Evolutionary conservation across 495 filamentous ascomycete genomes (phyloP), one percentile per base, ranked within the genome.

Genomic region (Talaromyces liani): DNA sequence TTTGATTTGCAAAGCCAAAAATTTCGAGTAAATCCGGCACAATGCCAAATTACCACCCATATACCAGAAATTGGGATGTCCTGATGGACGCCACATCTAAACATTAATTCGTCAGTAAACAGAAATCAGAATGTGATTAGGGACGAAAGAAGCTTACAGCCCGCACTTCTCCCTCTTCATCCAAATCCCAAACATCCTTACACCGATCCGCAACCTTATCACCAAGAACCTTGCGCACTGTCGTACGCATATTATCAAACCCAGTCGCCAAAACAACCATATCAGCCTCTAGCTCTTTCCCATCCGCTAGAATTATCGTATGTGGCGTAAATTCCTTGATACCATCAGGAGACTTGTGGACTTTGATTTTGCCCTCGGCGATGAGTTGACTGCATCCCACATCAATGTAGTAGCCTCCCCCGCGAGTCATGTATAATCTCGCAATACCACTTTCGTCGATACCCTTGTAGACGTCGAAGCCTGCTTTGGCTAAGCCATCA

Each of bases 211-310:
- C 88, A 24, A 93, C 71, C 45, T 83, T 80, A 63, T 91, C 85
- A 2, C 90, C 90, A 56, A 94, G 81, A 10, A 91, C 85, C 60
- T 74, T 81, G 25, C 85, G 70, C 12, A 80, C 78, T 3, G 74
- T 77, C 0, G 85, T 86, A 25, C 83, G 79, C 90, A 93, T 96
- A 67, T 91, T 92, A 51, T 85, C 77, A 71, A 91, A 94, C 0
- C 91, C 91, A 8, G 91, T 96, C 8, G 91, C 91, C 57, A 93
- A 84, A 5, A 93, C 82, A 36, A 96, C 86, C 68, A 90, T 83
- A 64, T 94, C 91, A 0, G 90, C 88, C 31, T 87, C 82, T 0
- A 94, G 71, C 55, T 75, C 76, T 3, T 72, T 78, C 1, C 89
- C 90, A 64, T 93, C 88, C 0, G 77, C 80, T 20, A 96, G 80